Evolutionary conservation across 225 moss, liverwort and hornwort species (phyloP).

Genomic region (Lunularia cruciata): DNA sequence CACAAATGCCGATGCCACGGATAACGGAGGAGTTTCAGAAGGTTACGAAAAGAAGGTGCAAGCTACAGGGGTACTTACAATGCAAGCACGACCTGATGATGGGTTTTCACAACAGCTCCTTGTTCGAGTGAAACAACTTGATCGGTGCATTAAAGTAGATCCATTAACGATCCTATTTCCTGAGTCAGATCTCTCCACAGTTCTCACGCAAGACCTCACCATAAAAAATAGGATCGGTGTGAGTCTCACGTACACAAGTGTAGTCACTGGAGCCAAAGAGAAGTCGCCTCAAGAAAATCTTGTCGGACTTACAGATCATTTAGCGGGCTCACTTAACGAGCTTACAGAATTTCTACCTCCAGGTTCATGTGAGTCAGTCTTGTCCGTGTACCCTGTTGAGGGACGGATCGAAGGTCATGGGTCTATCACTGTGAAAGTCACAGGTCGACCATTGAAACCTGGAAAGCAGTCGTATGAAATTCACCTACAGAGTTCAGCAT

Average conservation of each 20-base stretch:
- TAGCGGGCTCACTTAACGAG: conserved; percentile 28
- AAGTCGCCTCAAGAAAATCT: conserved; percentile 21
- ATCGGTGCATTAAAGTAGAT: conserved; percentile 59
- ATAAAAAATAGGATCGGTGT: conserved; percentile 63
- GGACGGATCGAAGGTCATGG: conserved; percentile 65
- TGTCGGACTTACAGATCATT: conserved; percentile 19
- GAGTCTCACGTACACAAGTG: conserved; percentile 43
- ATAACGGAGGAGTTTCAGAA: conserved; percentile 22
- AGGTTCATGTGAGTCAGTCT: conserved; percentile 46
- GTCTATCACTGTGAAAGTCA: conserved; percentile 44
- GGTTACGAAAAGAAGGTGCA: conserved; percentile 30
- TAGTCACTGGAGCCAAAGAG: conserved; percentile 37
- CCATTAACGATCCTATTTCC: conserved; percentile 64
- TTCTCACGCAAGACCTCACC: conserved; percentile 61
- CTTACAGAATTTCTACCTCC: conserved; percentile 27
- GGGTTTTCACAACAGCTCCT: conserved; percentile 53
- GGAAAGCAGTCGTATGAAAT: conserved; percentile 67
- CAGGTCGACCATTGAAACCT: conserved; percentile 72
- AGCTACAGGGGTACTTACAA: conserved; percentile 61
- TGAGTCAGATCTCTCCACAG: conserved; percentile 65
- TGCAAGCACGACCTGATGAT: conserved; percentile 71
- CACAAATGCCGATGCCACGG: conserved; percentile 14
- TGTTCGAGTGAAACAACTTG: conserved; percentile 59
- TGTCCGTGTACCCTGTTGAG: conserved; percentile 55
- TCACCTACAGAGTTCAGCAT: conserved; percentile 57